Base-by-base conservation (phyloP, 768 basidiomycete species). In the Lactifluus hygrophoroides region DNA sequence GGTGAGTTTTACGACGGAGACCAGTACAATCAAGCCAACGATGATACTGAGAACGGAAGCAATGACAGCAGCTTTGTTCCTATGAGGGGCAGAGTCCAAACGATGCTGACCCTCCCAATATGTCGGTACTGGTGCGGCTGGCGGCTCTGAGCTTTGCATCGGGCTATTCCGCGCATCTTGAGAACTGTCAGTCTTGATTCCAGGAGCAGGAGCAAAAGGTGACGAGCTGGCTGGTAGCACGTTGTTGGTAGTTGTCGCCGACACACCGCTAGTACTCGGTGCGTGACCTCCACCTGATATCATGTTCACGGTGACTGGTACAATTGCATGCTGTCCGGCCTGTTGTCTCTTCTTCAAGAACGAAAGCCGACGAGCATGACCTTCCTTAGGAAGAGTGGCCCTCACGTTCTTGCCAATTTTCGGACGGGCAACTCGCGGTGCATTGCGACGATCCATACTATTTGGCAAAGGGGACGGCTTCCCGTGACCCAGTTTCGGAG, bases 1-100 rank as follows among this genome's bases (percentile, higher is more conserved):
- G 2, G 60, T 62, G 27, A 64, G 56, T 51, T 57, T 64, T 55
- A 64, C 40, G 27, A 64, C 42, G 25, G 52, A 35, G 48, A 54
- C 37, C 35, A 61, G 40, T 27, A 64, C 46, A 30, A 62, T 53
- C 54, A 64, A 43, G 34, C 60, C 62, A 28, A 62, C 35, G 3
- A 64, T 27, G 27, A 57, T 45, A 17, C 62, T 63, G 44, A 63
- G 37, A 11, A 62, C 46, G 11, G 54, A 63, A 44, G 51, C 62
- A 17, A 64, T 42, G 34, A 56, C 48, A 13, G 52, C 47, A 16
- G 56, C 32, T 47, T 62, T 64, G 50, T 51, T 19, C 50, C 50
- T 56, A 16, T 54, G 57, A 46, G 45, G 25, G n/a, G 13, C 16
- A 16, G 54, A 46, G 35, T 47, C 21, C 14, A 30, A 28, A 44